A percentile compares a stretch with the other conserved stretches of the same genome.
Evolutionary conservation across 2,329 filamentous ascomycete species (phyloP).

Genomic region (Cladophialophora carrionii): DNA sequence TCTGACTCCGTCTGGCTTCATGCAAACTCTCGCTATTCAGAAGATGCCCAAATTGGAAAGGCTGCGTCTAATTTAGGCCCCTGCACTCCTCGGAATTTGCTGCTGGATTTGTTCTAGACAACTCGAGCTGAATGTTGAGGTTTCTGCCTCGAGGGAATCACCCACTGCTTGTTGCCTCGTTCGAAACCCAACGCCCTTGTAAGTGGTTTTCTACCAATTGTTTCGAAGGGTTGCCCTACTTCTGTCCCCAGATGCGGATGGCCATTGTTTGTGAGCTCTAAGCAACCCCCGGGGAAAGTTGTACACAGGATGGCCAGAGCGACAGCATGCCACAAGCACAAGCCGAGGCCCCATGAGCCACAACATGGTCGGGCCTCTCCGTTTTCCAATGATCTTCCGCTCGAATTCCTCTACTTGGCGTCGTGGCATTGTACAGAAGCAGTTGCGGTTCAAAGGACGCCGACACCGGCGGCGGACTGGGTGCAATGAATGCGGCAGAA

Average conservation of each 20-base stretch:
- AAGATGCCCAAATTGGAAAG: background rate
- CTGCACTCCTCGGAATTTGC: background rate
- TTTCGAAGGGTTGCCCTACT: background rate
- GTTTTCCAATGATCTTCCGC: background rate
- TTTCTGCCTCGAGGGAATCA: background rate
- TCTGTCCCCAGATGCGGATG: constrained; percentile 10
- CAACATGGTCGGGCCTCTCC: constrained; percentile 6
- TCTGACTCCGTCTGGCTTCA: background rate
- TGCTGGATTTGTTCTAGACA: constrained; percentile 5
- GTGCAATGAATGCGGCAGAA: background rate
- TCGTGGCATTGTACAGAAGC: background rate
- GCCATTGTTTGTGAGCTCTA: constrained; percentile 18
- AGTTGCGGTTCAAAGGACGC: constrained; percentile 7
- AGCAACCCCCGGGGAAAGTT: constrained; percentile 26
- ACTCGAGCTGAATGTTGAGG: constrained; percentile 5
- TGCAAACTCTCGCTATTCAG: background rate
- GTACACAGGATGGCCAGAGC: constrained; percentile 22
- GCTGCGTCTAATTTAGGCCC: background rate
- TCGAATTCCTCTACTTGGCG: background rate
- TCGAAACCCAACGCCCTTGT: background rate
- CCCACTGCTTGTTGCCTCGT: constrained; percentile 20
- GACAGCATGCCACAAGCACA: constrained; percentile 17
- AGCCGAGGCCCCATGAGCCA: background rate
- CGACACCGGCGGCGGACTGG: background rate
- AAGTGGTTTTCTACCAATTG: background rate